Conservation (phyloP, 768 basidiomycete genomes). For the Clitopilus hobsonii region DNA sequence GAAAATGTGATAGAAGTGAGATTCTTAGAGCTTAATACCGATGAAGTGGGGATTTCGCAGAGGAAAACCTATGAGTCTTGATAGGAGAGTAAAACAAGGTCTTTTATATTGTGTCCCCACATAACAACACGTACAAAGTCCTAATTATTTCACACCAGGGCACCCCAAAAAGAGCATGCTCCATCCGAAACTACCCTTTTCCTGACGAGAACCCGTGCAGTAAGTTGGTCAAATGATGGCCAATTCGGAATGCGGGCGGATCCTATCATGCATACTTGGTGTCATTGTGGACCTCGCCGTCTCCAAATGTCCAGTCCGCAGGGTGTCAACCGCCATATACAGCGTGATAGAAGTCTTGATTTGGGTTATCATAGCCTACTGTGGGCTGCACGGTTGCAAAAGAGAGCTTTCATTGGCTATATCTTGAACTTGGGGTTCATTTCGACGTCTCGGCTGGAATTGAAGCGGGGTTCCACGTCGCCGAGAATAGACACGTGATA, state of each 20-base stretch:
- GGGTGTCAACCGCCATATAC: not conserved
- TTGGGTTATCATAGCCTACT: not conserved
- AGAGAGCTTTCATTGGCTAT: not conserved
- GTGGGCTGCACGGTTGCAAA: not conserved
- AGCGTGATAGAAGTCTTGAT: not conserved
- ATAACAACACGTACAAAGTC: conserved; percentile 3
- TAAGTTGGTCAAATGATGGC: not conserved
- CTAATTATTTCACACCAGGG: not conserved
- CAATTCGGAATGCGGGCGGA: conserved; percentile 1
- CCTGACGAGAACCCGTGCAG: not conserved
- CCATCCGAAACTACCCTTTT: not conserved
- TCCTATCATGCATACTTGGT: not conserved
- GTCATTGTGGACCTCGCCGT: not conserved
- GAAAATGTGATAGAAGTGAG: not conserved
- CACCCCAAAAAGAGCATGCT: not conserved
- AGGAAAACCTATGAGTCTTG: not conserved
- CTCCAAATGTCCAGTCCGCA: not conserved
- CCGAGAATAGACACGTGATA: not conserved
- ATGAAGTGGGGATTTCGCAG: not conserved
- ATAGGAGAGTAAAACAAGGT: not conserved
- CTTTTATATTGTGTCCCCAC: conserved; percentile 1
- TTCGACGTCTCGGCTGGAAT: not conserved
- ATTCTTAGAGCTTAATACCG: not conserved
- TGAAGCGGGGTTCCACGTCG: not conserved
- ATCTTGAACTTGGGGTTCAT: not conserved